phyloP scores from a whole-genome alignment of 192 early-diverging fungal genomes.

The Linnemannia exigua region DNA sequence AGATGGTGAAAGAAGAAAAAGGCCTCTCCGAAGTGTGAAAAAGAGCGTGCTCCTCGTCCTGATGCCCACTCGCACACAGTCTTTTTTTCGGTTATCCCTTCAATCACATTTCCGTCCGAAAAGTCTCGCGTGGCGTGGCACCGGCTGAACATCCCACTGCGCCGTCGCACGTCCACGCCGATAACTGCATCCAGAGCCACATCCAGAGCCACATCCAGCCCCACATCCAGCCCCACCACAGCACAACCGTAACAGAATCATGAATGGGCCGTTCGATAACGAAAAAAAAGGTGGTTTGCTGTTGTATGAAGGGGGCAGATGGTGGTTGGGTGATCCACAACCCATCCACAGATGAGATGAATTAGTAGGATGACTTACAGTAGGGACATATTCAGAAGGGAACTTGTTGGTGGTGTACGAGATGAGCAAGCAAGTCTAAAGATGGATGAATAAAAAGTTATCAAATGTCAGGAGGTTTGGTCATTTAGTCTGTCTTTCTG shows the following conservation, averaged over 20 bases:
- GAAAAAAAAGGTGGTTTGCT: not conserved
- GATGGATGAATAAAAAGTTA: conserved; percentile 12
- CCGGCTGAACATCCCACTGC: not conserved
- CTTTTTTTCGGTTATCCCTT: not conserved
- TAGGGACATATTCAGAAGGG: conserved; percentile 96
- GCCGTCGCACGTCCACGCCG: not conserved
- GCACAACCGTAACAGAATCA: not conserved
- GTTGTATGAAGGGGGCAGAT: conserved; percentile 2
- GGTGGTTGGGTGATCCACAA: not conserved
- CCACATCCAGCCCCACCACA: not conserved
- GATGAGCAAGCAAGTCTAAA: conserved; percentile 93
- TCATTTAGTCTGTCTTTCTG: not conserved
- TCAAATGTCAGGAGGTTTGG: conserved; percentile 6
- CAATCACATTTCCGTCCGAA: not conserved
- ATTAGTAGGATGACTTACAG: conserved; percentile 69
- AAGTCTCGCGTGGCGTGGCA: conserved; percentile 4
- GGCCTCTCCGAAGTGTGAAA: not conserved
- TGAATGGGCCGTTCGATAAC: not conserved
- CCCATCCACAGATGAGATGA: conserved; percentile 8
- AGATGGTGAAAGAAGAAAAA: not conserved
- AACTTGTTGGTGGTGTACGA: conserved; percentile 98
- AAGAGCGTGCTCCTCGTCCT: not conserved
- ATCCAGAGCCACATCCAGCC: not conserved
- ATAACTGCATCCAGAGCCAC: not conserved
- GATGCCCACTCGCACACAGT: not conserved